These are phyloP conservation scores for Solanum tacnaense DNA, from an alignment of 257 asterid species.

Conservation along the genomic window DNA sequence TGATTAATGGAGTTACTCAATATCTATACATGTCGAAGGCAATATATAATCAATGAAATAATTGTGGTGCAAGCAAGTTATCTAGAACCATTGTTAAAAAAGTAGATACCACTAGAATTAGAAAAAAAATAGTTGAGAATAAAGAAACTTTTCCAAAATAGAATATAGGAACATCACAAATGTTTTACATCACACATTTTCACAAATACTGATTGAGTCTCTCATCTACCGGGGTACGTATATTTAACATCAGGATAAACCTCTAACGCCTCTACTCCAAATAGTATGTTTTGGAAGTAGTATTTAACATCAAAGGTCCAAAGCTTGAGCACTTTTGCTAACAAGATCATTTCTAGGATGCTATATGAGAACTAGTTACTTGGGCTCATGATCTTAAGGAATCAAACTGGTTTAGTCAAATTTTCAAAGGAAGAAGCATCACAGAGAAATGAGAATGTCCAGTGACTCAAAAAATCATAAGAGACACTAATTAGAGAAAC, in stretches of 20 bases:
- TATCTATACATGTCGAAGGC: no score
- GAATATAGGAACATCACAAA: background rate
- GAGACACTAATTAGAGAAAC: background rate
- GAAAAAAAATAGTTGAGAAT: no score
- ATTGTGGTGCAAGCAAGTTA: no score
- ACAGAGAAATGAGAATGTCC: no score
- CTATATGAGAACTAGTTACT: background rate
- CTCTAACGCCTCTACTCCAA: constrained; percentile 48
- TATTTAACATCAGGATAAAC: constrained; percentile 66
- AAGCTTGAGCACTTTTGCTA: background rate
- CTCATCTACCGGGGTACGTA: constrained; percentile 36
- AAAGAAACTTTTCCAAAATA: background rate
- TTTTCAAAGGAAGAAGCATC: no score
- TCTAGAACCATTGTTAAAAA: no score
- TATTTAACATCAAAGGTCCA: background rate
- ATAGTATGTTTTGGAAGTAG: background rate
- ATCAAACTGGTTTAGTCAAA: no score
- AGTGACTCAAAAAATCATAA: no score
- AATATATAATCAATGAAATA: no score
- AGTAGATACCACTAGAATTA: no score
- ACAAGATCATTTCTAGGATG: background rate
- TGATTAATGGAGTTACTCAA: no score
- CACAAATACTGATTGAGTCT: constrained; percentile 22
- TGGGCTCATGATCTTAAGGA: background rate
- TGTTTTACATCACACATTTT: background rate